These are phyloP conservation scores for Phylloporus scabripes DNA, from an alignment of 768 basidiomycete genomes.

Conservation along the genomic window DNA sequence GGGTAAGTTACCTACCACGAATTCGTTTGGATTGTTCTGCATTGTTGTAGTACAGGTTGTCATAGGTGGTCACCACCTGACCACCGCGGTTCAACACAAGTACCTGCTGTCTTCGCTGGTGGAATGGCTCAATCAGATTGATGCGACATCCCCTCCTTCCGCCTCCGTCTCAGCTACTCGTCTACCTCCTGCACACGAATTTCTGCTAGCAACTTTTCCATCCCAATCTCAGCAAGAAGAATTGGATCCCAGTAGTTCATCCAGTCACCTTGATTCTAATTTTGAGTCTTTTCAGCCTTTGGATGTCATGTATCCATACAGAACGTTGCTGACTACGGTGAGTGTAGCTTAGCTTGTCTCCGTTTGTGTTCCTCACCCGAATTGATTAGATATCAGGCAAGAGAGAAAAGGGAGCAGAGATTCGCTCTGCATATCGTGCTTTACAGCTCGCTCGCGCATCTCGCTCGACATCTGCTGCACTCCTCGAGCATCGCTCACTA, in stretches of 20 bases:
- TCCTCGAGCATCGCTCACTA: background rate
- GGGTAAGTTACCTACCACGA: constrained; percentile 16
- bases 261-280: background rate
- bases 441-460: background rate
- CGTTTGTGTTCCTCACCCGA: background rate
- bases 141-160: background rate
- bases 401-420: background rate
- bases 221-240: background rate
- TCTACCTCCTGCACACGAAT: background rate
- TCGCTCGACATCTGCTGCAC: background rate
- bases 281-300: background rate
- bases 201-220: background rate
- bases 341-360: background rate
- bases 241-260: background rate
- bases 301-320: background rate
- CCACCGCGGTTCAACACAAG: too few species aligned
- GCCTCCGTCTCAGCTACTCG: background rate
- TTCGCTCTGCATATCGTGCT: background rate
- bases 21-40: constrained; percentile 14
- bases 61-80: too few species aligned
- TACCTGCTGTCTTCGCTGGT: too few species aligned
- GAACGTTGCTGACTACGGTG: background rate
- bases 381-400: background rate
- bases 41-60: constrained; percentile 2
- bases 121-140: background rate